Evolutionary conservation across 306 rosid species (phyloP), one percentile per base, ranked within the genome.

Genomic region (Lotus japonicus): DNA sequence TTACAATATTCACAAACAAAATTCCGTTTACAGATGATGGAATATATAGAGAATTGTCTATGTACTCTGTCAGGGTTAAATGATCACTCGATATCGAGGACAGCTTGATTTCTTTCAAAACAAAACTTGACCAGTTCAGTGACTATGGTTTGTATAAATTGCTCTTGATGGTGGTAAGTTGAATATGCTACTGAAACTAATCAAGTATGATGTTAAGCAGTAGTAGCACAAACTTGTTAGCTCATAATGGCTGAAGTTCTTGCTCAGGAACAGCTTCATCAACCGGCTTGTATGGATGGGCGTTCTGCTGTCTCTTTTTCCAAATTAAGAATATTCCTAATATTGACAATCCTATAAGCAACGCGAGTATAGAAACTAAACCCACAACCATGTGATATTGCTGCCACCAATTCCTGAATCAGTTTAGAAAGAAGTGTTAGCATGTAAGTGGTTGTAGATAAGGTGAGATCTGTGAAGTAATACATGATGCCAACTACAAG

Each of bases 181-280:
- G 58, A 71, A 67, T 57, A 49, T 77, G 54, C 58, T 56, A 74
- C 7, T 31, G 36, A 66, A 44, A 70, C 75, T 16, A 70, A 31
- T 43, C 23, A 71, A 33, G 69, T 38, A 54, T 44, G 75, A 81
- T 66, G 66, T 46, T 71, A 54, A 64, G 64, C 66, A 60, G 69
- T 39, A 70, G 26, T 56, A 7, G 66, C 80, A 43, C 51, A 71
- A 31, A 9, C 13, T 45, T 68, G 58, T 38, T 74, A 23, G 71
- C 83, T 90, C 79, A 88, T 26, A 94, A 63, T 8, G 97, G 90
- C 77, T 88, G 99, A 62, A 95, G 99, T 75, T 95, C 99, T 69
- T 91, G 96, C 86, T 95, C 99, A 0, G 86, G 84, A 62, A 35
- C 82, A 42, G 75, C 84, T 16, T 19, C 85, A 70, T 83, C 51